phyloP scores from a whole-genome alignment of 495 filamentous ascomycete genomes.

The Durotheca rogersii region DNA sequence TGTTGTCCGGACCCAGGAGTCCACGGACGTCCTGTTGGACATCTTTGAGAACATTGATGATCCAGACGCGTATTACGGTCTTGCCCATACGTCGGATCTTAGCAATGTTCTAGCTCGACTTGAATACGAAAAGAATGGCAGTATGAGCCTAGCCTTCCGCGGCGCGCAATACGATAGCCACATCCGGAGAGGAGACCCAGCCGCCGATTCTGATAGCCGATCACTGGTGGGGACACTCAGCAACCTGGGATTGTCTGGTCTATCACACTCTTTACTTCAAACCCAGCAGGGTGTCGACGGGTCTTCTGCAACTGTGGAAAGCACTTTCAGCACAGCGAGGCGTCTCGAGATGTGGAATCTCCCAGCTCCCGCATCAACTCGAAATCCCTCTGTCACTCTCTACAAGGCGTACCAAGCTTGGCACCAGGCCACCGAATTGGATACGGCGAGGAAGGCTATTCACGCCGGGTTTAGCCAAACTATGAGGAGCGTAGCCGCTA shows the following conservation, averaged over 20 bases:
- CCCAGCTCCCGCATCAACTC: constrained; percentile 62
- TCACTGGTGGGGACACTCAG: constrained; percentile 63
- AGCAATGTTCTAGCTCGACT: constrained; percentile 74
- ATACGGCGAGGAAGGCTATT: constrained; percentile 53
- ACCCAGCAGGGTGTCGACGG: constrained; percentile 58
- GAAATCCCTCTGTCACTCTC: constrained; percentile 64
- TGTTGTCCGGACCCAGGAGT: constrained; percentile 55
- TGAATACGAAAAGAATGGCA: constrained; percentile 87
- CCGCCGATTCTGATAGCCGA: constrained; percentile 46
- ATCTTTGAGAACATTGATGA: constrained; percentile 93
- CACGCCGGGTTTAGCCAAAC: constrained; percentile 64
- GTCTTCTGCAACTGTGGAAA: constrained; percentile 59
- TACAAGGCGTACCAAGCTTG: constrained; percentile 80
- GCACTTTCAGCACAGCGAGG: constrained; percentile 76
- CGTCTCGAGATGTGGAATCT: constrained; percentile 94
- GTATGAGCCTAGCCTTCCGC: constrained; percentile 85
- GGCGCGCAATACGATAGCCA: constrained; percentile 90
- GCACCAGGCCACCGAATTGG: constrained; percentile 61
- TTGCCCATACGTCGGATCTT: constrained; percentile 74
- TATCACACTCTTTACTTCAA: constrained; percentile 71
- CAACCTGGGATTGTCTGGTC: constrained; percentile 66
- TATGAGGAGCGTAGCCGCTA: constrained; percentile 57
- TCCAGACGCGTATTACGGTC: constrained; percentile 94
- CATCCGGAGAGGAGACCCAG: constrained; percentile 53
- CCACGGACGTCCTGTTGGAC: constrained; percentile 67